These are phyloP conservation scores for Sanguinoderma infundibulare DNA, from an alignment of 1,284 basidiomycete genomes.

Conservation along the genomic window DNA sequence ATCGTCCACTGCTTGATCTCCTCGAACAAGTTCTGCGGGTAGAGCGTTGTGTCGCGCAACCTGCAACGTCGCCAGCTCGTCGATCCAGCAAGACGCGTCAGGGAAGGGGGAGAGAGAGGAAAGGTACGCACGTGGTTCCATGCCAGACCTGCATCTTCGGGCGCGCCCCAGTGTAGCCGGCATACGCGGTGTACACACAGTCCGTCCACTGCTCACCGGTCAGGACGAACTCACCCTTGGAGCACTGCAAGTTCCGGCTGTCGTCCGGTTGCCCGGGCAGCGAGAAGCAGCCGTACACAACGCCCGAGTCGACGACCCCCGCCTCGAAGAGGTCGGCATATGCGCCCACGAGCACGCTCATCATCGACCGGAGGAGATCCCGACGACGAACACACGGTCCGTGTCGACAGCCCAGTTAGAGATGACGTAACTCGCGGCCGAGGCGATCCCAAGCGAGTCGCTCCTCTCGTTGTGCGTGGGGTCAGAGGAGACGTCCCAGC, in stretches of 20 bases:
- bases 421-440: constrained; percentile 53
- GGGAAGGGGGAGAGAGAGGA: not conserved
- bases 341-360: constrained; percentile 55
- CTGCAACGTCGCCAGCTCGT: not conserved
- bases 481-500: constrained; percentile 58
- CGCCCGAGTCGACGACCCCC: constrained; percentile 54
- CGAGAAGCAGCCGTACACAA: constrained; percentile 59
- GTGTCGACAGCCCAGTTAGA: constrained; percentile 50
- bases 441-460: constrained; percentile 57
- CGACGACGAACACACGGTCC: constrained; percentile 51
- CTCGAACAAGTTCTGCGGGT: constrained; percentile 55
- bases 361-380: constrained; percentile 67
- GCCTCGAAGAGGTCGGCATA: constrained; percentile 61
- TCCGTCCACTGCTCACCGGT: constrained; percentile 56
- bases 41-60: constrained; percentile 50
- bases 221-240: constrained; percentile 47
- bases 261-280: constrained; percentile 40
- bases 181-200: constrained; percentile 47
- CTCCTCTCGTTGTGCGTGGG: constrained; percentile 58
- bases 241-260: constrained; percentile 49
- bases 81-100: not conserved
- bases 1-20: constrained; percentile 42
- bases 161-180: constrained; percentile 54
- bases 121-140: constrained; percentile 48
- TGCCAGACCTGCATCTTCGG: constrained; percentile 62